A percentile compares a stretch with the other conserved stretches of the same genome.
Conservation (phyloP, 2,329 filamentous ascomycete genomes). For the Exophiala xenobiotica region DNA sequence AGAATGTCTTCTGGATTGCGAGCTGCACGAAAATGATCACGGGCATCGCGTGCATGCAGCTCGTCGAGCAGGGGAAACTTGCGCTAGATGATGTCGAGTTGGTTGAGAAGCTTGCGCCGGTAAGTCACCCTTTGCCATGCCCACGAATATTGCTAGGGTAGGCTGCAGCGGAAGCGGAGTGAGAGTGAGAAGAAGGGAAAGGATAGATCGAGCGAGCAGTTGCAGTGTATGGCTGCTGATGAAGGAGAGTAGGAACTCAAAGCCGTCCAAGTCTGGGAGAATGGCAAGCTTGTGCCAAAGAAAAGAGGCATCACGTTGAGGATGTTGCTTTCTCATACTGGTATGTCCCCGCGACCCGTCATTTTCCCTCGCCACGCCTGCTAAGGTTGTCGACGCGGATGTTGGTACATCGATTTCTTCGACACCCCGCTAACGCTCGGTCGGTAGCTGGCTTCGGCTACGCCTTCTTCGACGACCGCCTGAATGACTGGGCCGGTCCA, state of each 20-base stretch:
- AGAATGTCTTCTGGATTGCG: slow-evolving; percentile 50
- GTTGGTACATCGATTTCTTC: not conserved
- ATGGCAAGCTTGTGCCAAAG: slow-evolving; percentile 38
- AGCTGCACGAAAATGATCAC: slow-evolving; percentile 59
- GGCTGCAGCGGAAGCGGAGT: too few species aligned
- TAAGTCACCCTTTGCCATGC: slow-evolving; percentile 15
- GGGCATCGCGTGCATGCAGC: slow-evolving; percentile 56
- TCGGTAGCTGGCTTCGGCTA: slow-evolving; percentile 45
- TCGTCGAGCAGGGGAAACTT: slow-evolving; percentile 54
- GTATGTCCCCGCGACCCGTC: slow-evolving; percentile 35
- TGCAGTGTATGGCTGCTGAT: too few species aligned
- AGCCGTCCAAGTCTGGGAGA: slow-evolving; percentile 46
- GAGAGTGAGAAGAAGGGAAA: too few species aligned
- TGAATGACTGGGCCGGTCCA: slow-evolving; percentile 44
- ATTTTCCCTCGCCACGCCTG: not conserved
- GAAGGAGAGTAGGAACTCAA: slow-evolving; percentile 43
- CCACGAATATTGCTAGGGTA: not conserved
- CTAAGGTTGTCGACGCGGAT: not conserved
- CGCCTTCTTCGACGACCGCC: slow-evolving; percentile 47
- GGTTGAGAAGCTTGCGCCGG: slow-evolving; percentile 46
- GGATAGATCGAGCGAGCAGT: not conserved
- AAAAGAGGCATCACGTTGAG: slow-evolving; percentile 49
- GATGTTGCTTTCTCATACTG: slow-evolving; percentile 53
- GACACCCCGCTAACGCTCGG: not conserved
- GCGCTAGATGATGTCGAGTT: slow-evolving; percentile 50